phyloP scores from a whole-genome alignment of 805 yeast genomes.

The Starmerella kuoi region DNA sequence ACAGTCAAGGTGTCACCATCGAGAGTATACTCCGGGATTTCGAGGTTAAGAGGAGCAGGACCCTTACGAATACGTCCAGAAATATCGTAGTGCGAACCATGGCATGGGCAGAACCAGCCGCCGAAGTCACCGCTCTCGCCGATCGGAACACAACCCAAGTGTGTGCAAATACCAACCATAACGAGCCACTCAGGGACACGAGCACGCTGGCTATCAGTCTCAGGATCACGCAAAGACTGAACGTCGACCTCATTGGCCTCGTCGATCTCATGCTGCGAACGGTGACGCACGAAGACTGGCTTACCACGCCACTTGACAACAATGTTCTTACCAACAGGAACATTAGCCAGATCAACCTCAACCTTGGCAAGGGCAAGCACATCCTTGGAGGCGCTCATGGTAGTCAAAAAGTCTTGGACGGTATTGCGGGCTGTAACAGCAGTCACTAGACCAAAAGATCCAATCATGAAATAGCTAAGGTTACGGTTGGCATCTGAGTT shows the following conservation, averaged over 20 bases:
- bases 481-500: slow-evolving; percentile 70
- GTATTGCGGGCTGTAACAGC: slow-evolving; percentile 96
- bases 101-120: slow-evolving; percentile 99
- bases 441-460: slow-evolving; percentile 77
- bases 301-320: slow-evolving; percentile 99
- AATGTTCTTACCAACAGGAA: slow-evolving; percentile 96
- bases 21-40: slow-evolving; percentile 84
- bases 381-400: slow-evolving; percentile 98
- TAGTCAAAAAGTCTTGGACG: slow-evolving; percentile 75
- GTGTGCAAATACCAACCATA: slow-evolving; percentile 99
- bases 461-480: slow-evolving; percentile 94
- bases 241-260: slow-evolving; percentile 86
- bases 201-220: slow-evolving; percentile 84
- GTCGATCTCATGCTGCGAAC: slow-evolving; percentile 82
- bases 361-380: slow-evolving; percentile 99
- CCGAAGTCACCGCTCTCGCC: slow-evolving; percentile 99
- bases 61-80: slow-evolving; percentile 99
- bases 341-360: slow-evolving; percentile 84
- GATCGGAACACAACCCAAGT: slow-evolving; percentile 99
- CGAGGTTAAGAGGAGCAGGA: slow-evolving; percentile 98
- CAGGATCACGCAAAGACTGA: slow-evolving; percentile 79
- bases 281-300: slow-evolving; percentile 98
- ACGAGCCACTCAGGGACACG: slow-evolving; percentile 96
- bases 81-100: slow-evolving; percentile 99
- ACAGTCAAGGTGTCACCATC: slow-evolving; percentile 72